Base-by-base conservation (phyloP, 345 rosid species). In the Psidium guajava region DNA sequence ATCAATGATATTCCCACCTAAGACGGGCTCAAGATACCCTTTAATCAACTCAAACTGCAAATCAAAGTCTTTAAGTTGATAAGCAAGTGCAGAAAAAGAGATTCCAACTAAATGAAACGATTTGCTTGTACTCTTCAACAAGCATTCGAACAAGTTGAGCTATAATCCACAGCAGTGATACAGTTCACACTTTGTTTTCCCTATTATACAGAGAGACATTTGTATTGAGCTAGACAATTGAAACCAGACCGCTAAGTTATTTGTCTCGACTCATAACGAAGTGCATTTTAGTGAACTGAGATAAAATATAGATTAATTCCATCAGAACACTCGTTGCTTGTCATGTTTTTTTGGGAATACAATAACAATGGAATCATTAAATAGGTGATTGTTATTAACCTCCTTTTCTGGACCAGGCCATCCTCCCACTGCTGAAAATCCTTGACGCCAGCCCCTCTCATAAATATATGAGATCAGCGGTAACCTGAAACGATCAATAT, bases 401-500 rank as follows among this genome's bases (percentile, higher is more conserved):
- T 94, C 98, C 87, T 94, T 92, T 91, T 94, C 98, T 20, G 92
- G 96, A 82, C 98, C 98, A 49, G 98, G 99, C 86, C 92, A 95
- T 53, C 99, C 98, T 82, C 92, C 96, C 93, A 90, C 89, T 27
- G 89, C 24, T 6, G 82, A 74, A 83, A 95, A 95, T 83, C 89
- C 92, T 89, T 96, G 99, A 86, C 98, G 95, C 99, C 99, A 96
- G 82, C 99, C 99, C 85, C 98, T 92, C 90, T 96, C 99, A 53
- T 96, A 96, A 84, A 95, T 90, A 88, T 90, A 95, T 5, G 98
- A 93, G 74, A 96, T 90, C 87, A 95, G 54, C 3, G 92, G 96
- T 85, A 86, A 51, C 91, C 99, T 95, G 87, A 83, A 83, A 54
- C 85, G 88, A 87, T 27, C 28, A 80, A 44, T 56, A 57, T 27